Base-by-base conservation (phyloP, 257 asterid genomes). In the Catharanthus roseus region DNA sequence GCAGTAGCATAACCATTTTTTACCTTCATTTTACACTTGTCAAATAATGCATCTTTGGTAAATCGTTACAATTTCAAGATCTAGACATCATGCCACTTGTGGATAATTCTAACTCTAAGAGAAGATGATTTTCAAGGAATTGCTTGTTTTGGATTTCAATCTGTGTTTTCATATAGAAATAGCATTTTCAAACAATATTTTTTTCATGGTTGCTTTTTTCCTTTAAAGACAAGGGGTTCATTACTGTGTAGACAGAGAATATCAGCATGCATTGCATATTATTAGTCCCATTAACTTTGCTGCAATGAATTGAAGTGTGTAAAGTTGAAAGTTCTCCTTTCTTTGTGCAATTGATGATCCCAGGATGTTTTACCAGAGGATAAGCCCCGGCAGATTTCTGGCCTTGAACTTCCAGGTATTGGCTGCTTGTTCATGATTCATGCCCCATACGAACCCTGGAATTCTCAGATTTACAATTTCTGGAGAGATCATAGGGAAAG, bases 391-490 rank as follows among this genome's bases (percentile, higher is more conserved):
- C 96, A 89, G 74, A 80, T 91, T 57, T 81, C 87, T 81, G 99
- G 99, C 69, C 95, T 93, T 47, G 97, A 85, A 76, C 99, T 93
- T 79, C 96, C 97, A 80, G 99, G 99, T 91, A 80, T 51, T 21
- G n/a, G 3, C 69, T 74, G 24, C 16, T 65, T 45, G 15, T 51
- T 9, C 10, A 19, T 62, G 70, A 51, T 66, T 57, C 58, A 28
- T 42, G 3, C 58, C 51, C 53, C 13, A 41, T 13, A 11, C 58
- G 12, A 42, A 15, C 9, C 24, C 60, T 56, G 51, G 28, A 19
- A 3, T 57, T 63, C 36, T 13, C 38, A 45, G 70, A 66, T 66
- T 42, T 42, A 26, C 38, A 23, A 36, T 13, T 66, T 66, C 23
- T 42, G 13, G 13, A 26, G 38, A 34, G 31, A 42, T 3, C 44